Conservation (phyloP, 768 basidiomycete species). For the Podaxis sp. region DNA sequence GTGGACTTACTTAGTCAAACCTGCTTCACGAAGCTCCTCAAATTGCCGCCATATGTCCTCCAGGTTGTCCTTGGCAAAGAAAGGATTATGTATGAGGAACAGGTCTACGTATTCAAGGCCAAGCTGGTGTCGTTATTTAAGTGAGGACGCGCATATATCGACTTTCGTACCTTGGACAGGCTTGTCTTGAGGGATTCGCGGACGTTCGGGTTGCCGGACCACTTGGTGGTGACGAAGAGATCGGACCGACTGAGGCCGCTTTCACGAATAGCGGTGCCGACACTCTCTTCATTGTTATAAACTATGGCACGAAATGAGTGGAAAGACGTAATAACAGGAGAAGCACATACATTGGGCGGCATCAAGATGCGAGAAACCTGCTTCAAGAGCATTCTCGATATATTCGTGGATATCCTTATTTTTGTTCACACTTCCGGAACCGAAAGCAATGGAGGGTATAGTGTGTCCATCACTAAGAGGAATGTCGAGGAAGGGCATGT, state of each 20-base stretch:
- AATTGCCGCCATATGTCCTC: constrained; percentile 53
- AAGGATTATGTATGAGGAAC: constrained; percentile 66
- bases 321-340: background rate
- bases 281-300: constrained; percentile 37
- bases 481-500: constrained; percentile 41
- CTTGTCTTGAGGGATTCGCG: constrained; percentile 45
- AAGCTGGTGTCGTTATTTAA: constrained; percentile 40
- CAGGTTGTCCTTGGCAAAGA: constrained; percentile 28
- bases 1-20: constrained; percentile 37
- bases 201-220: constrained; percentile 34
- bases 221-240: constrained; percentile 59
- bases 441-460: constrained; percentile 64
- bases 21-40: constrained; percentile 50
- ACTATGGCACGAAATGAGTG: constrained; percentile 22
- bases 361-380: constrained; percentile 64
- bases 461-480: constrained; percentile 41
- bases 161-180: constrained; percentile 44
- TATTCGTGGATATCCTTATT: constrained; percentile 51
- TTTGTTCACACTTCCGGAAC: constrained; percentile 50
- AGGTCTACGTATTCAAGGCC: constrained; percentile 62
- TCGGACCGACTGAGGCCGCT: constrained; percentile 45
- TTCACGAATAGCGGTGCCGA: constrained; percentile 28
- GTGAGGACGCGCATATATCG: background rate
- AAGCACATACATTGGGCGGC: constrained; percentile 50
- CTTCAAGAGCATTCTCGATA: constrained; percentile 56